Conservation (phyloP, 768 basidiomycete genomes). For the Xerocomellus chrysenteron region DNA sequence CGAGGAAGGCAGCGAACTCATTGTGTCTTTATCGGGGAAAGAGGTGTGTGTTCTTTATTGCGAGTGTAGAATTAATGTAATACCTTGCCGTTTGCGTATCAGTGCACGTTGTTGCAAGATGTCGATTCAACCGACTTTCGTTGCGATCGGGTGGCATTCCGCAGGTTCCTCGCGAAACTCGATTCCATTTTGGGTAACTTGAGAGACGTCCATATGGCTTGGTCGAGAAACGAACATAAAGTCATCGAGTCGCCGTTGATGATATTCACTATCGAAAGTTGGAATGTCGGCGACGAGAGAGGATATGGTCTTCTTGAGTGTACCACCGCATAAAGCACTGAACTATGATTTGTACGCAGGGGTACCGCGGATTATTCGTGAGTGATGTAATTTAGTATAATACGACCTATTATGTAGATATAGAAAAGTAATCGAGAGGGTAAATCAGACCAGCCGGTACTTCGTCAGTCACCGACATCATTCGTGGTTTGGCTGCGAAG, state of each 20-base stretch:
- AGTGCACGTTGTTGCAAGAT: constrained; percentile 48
- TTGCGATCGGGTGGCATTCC: constrained; percentile 38
- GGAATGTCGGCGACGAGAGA: constrained; percentile 20
- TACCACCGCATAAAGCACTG: not conserved
- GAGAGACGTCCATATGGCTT: constrained; percentile 37
- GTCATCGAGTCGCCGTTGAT: constrained; percentile 26
- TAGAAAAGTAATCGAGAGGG: not conserved
- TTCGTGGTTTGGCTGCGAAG: no score
- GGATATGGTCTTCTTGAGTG: constrained; percentile 28
- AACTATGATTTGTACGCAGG: not conserved
- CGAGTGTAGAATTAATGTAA: not conserved
- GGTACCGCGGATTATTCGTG: no score
- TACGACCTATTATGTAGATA: not conserved
- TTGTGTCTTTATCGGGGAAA: constrained; percentile 49
- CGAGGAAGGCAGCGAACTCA: constrained; percentile 40
- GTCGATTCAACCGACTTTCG: constrained; percentile 44
- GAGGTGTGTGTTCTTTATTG: constrained; percentile 32
- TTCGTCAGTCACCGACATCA: no score
- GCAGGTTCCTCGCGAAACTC: constrained; percentile 41
- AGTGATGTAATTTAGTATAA: not conserved
- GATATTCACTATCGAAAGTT: constrained; percentile 32
- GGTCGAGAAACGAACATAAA: constrained; percentile 20
- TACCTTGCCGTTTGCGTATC: not conserved
- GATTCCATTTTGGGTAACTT: constrained; percentile 49
- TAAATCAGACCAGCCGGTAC: no score